phyloP scores from a whole-genome alignment of 2,329 filamentous ascomycete genomes.

The Ophiognomonia clavigignenti-juglandacearum region DNA sequence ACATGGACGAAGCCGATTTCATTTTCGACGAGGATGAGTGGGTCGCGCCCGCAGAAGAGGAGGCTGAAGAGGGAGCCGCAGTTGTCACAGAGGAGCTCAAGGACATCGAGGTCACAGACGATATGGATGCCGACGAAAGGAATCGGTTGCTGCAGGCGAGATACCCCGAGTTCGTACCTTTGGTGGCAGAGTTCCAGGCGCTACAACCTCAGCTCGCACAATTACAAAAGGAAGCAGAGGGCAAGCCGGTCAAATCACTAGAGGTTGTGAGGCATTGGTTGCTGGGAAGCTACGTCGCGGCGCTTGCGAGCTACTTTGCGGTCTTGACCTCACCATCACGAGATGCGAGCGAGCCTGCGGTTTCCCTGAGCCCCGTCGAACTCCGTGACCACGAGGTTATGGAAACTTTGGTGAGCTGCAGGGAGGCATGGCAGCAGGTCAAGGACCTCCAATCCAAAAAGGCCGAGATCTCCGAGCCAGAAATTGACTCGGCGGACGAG shows the following conservation, averaged over 20 bases:
- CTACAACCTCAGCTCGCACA: slow-evolving; percentile 62
- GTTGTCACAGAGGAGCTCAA: slow-evolving; percentile 84
- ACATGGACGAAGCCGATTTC: slow-evolving; percentile 89
- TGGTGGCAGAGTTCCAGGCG: slow-evolving; percentile 74
- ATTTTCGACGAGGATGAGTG: slow-evolving; percentile 89
- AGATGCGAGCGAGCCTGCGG: slow-evolving; percentile 45
- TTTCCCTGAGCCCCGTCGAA: slow-evolving; percentile 69
- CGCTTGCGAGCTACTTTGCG: slow-evolving; percentile 90
- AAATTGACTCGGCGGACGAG: slow-evolving; percentile 26
- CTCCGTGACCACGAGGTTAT: slow-evolving; percentile 89
- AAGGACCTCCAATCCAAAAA: slow-evolving; percentile 56
- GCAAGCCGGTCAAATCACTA: slow-evolving; percentile 47
- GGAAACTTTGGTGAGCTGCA: slow-evolving; percentile 74
- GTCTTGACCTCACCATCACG: slow-evolving; percentile 77
- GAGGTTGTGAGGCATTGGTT: slow-evolving; percentile 71
- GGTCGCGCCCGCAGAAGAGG: slow-evolving; percentile 54
- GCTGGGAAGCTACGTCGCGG: slow-evolving; percentile 78
- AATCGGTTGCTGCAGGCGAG: slow-evolving; percentile 69
- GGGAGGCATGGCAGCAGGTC: slow-evolving; percentile 73
- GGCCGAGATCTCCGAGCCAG: slow-evolving; percentile 11
- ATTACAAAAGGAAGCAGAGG: slow-evolving; percentile 53
- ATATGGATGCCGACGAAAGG: slow-evolving; percentile 71
- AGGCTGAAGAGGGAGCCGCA: slow-evolving; percentile 46
- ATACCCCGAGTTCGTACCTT: slow-evolving; percentile 88
- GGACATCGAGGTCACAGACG: slow-evolving; percentile 73